Percentiles rank a stretch among this genome's conserved stretches.
phyloP scores from a whole-genome alignment of 352 stramenopile species.

The Globisporangium viniferum region DNA sequence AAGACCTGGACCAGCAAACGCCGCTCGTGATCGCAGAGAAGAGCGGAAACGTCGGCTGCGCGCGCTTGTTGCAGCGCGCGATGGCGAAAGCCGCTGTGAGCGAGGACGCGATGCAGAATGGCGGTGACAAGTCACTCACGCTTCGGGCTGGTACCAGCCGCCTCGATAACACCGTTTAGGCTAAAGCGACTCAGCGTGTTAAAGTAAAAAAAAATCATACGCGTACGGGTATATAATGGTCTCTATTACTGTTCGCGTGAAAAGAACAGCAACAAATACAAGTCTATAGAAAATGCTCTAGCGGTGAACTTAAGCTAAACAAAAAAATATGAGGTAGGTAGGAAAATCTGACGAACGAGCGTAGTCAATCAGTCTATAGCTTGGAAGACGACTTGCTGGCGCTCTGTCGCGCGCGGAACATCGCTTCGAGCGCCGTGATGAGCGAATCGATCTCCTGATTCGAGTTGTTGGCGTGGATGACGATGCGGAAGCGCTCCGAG shows the following conservation, averaged over 20 bases:
- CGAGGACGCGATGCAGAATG: constrained; percentile 29
- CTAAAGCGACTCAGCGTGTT: background rate
- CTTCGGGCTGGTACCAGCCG: constrained; percentile 53
- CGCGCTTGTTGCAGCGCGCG: constrained; percentile 61
- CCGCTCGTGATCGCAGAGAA: constrained; percentile 64
- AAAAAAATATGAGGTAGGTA: background rate
- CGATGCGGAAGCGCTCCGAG: constrained; percentile 93
- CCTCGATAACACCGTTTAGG: constrained; percentile 71
- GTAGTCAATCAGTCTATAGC: constrained; percentile 15
- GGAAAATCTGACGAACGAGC: no score
- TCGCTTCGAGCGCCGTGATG: constrained; percentile 39
- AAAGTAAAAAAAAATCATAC: background rate
- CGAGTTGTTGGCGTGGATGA: constrained; percentile 95
- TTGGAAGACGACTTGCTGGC: constrained; percentile 15
- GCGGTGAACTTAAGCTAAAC: background rate
- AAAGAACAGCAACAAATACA: background rate
- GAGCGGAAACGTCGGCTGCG: constrained; percentile 76
- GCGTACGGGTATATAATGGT: background rate
- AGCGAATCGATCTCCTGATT: constrained; percentile 77
- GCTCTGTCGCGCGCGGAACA: constrained; percentile 31
- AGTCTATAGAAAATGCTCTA: constrained; percentile 1
- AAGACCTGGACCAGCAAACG: constrained; percentile 76
- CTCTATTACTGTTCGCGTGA: background rate
- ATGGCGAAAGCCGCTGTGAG: constrained; percentile 71
- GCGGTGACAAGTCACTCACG: constrained; percentile 44